Conservation (phyloP, 192 early-diverging fungal genomes). For the Linderina pennispora region DNA sequence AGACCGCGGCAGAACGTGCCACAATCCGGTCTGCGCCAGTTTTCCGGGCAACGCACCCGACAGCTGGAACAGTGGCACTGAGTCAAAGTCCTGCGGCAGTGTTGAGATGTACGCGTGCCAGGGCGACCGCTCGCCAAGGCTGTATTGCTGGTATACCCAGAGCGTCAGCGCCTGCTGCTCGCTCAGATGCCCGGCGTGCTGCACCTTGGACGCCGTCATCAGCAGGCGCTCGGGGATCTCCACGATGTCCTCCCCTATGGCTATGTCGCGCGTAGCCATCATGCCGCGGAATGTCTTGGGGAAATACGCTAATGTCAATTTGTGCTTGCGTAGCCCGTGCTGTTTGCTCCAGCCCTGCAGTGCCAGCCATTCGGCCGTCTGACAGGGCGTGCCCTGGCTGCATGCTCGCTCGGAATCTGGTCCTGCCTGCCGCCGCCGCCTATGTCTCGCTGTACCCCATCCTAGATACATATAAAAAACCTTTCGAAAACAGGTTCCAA, state of each 20-base stretch:
- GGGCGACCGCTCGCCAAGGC: not conserved
- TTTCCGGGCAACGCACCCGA: conserved; percentile 11
- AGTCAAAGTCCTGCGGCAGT: conserved; percentile 25
- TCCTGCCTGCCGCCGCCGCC: too few species aligned
- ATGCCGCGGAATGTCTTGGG: conserved; percentile 38
- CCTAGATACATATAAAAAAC: too few species aligned
- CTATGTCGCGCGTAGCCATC: conserved; percentile 39
- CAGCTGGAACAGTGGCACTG: conserved; percentile 28
- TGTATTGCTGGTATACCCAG: conserved; percentile 18
- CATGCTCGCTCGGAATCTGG: too few species aligned
- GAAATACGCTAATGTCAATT: conserved; percentile 31
- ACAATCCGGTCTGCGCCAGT: conserved; percentile 4
- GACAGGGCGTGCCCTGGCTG: too few species aligned
- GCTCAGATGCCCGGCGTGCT: conserved; percentile 4
- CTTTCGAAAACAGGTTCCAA: too few species aligned
- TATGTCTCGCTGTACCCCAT: too few species aligned
- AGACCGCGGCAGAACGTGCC: conserved; percentile 21
- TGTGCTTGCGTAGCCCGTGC: conserved; percentile 21
- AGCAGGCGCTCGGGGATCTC: conserved; percentile 33
- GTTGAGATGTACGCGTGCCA: conserved; percentile 24
- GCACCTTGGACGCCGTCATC: conserved; percentile 32
- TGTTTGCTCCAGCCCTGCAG: conserved; percentile 31
- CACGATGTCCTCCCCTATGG: conserved; percentile 20
- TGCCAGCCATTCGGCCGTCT: too few species aligned
- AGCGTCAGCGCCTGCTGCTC: conserved; percentile 38